Conservation (phyloP, 805 yeast species). For the Martiniozyma abietophila region DNA sequence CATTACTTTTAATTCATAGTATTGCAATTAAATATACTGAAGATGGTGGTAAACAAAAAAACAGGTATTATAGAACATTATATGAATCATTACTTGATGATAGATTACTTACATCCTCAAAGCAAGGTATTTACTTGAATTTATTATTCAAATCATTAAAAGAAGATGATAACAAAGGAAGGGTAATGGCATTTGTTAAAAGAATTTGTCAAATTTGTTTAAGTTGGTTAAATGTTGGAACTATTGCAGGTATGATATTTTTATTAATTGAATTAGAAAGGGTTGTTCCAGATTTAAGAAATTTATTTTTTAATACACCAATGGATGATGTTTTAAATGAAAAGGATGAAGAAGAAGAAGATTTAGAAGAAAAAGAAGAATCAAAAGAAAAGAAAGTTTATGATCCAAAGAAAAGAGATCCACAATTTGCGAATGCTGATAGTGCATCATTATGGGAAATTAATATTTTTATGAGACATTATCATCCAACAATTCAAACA, state of each 20-base stretch:
- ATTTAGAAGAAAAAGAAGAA: slow-evolving; percentile 21
- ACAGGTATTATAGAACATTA: slow-evolving; percentile 76
- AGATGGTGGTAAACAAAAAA: slow-evolving; percentile 28
- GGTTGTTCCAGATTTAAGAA: slow-evolving; percentile 54
- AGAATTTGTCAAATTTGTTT: slow-evolving; percentile 78
- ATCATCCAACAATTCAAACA: slow-evolving; percentile 83
- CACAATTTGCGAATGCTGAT: slow-evolving; percentile 81
- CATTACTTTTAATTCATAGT: slow-evolving; percentile 76
- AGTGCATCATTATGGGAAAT: slow-evolving; percentile 84
- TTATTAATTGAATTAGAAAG: slow-evolving; percentile 63
- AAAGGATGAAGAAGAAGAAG: slow-evolving; percentile 32
- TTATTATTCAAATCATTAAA: slow-evolving; percentile 76
- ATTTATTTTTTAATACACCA: slow-evolving; percentile 48
- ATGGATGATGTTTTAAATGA: slow-evolving; percentile 40
- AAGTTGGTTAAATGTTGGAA: slow-evolving; percentile 83
- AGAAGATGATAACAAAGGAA: slow-evolving; percentile 48
- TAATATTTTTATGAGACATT: slow-evolving; percentile 62
- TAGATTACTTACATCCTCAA: slow-evolving; percentile 76
- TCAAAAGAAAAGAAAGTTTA: slow-evolving; percentile 29
- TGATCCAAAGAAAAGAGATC: slow-evolving; percentile 87
- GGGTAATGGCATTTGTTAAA: slow-evolving; percentile 86
- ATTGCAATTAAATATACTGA: slow-evolving; percentile 48
- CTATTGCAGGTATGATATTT: slow-evolving; percentile 73
- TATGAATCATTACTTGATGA: slow-evolving; percentile 86
- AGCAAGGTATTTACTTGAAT: slow-evolving; percentile 86